Evolutionary conservation across 2,329 filamentous ascomycete species (phyloP), one percentile per base, ranked within the genome.

Genomic region (Fusarium pseudocircinatum): DNA sequence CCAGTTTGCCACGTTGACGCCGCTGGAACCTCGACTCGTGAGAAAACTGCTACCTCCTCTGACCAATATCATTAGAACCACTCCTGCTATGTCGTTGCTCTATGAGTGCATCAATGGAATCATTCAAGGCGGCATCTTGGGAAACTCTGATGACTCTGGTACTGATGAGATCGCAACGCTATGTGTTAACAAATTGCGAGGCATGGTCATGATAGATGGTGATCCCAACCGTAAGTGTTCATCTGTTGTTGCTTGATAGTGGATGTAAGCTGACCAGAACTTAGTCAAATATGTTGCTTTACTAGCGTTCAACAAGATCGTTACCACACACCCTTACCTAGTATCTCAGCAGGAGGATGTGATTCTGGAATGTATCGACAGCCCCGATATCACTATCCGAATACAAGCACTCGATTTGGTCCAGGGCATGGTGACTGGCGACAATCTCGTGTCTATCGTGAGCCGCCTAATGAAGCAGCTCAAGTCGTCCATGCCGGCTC

Each of bases 51-150:
- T 98, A 36, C 94, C 96, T 13, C 96, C 96, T 22, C 85, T 99
- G 69, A 97, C 95, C 2, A 94, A 94, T 75, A 92, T 99, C 53
- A 98, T 99, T 73, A 92, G 94, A 76, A 97, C 95, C 2, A 99
- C 96, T 0, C 93, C 94, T 10, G 96, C 96, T 34, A 98, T 98
- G 96, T 98, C 96, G n/a, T 84, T 99, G 34, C 85, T 98, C 11
- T 99, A 99, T 78, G 96, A 99, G 83, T 99, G 96, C 80, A 98
- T 99, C 83, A 98, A 97, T 81, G 96, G 96, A 30, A 97, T 99
- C 71, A 97, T 99, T 67, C 95, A 98, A 81, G 96, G 96, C 34
- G 96, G 96, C 1, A 97, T 99, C 64, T 85, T 99, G 56, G 94
- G 94, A 37, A 94, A 92, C 49, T 91, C 92, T 34, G 94, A 95